A percentile compares a stretch with the other conserved stretches of the same genome.
Conservation (phyloP, 2,329 filamentous ascomycete genomes). For the Sclerotinia trifoliorum region DNA sequence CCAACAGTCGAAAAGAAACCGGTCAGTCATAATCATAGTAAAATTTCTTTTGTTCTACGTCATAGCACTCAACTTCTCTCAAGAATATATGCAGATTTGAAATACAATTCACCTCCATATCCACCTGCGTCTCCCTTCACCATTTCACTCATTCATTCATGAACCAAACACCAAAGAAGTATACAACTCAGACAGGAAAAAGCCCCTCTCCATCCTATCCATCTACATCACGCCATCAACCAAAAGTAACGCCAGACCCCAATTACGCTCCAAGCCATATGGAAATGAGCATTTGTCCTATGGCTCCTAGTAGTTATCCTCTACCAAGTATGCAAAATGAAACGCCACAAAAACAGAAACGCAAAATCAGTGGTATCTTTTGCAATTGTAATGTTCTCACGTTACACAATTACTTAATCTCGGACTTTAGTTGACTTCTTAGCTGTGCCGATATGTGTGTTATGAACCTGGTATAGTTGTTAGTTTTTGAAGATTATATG, state of each 20-base stretch:
- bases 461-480: slow-evolving; percentile 60
- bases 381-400: slow-evolving; percentile 15
- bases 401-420: slow-evolving; percentile 32
- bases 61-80: not conserved
- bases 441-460: slow-evolving; percentile 88
- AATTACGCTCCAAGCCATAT: slow-evolving; percentile 1
- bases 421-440: slow-evolving; percentile 68
- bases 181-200: slow-evolving; percentile 19
- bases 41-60: slow-evolving; percentile 6
- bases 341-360: slow-evolving; percentile 17
- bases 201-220: not conserved
- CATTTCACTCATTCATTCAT: not conserved
- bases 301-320: slow-evolving; percentile 16
- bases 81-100: slow-evolving; percentile 1
- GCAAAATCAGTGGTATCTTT: slow-evolving; percentile 22
- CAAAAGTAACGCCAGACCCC: slow-evolving; percentile 14
- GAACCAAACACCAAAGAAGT: slow-evolving; percentile 14
- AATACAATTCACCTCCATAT: not conserved
- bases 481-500: slow-evolving; percentile 25
- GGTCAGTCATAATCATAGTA: not conserved
- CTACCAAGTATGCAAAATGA: slow-evolving; percentile 3
- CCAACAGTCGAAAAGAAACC: not conserved
- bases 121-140: not conserved
- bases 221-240: slow-evolving; percentile 12
- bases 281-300: slow-evolving; percentile 15